Conservation (phyloP, 495 filamentous ascomycete species). For the Letharia lupina region DNA sequence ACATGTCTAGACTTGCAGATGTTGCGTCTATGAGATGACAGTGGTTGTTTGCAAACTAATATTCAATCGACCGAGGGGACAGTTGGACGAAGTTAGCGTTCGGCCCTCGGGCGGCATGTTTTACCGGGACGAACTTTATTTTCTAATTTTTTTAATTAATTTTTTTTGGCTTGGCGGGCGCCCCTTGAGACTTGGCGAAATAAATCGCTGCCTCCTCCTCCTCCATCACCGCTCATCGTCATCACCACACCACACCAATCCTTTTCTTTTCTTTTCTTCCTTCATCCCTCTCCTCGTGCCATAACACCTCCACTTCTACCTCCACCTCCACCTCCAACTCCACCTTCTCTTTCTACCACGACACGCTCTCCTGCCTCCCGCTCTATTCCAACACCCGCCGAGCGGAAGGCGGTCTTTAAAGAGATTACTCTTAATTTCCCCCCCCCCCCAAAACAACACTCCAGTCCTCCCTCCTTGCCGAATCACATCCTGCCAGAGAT, state of each 20-base stretch:
- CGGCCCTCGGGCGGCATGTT: no score
- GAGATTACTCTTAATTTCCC: constrained; percentile 4
- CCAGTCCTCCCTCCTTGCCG: neutral
- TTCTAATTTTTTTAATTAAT: neutral
- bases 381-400: neutral
- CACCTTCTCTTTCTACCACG: neutral
- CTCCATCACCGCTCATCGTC: neutral
- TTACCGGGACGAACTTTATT: neutral
- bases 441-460: neutral
- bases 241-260: neutral
- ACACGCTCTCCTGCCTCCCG: neutral
- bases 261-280: neutral
- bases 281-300: neutral
- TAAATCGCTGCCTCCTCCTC: neutral
- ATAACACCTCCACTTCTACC: neutral
- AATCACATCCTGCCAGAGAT: neutral
- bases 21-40: no score
- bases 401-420: neutral
- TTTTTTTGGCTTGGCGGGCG: neutral
- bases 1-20: no score
- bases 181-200: no score
- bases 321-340: no score
- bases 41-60: no score
- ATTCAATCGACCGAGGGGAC: no score
- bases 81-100: no score